These are phyloP conservation scores for Yarrowia sp. DNA, from an alignment of 805 yeast species.

Conservation along the genomic window DNA sequence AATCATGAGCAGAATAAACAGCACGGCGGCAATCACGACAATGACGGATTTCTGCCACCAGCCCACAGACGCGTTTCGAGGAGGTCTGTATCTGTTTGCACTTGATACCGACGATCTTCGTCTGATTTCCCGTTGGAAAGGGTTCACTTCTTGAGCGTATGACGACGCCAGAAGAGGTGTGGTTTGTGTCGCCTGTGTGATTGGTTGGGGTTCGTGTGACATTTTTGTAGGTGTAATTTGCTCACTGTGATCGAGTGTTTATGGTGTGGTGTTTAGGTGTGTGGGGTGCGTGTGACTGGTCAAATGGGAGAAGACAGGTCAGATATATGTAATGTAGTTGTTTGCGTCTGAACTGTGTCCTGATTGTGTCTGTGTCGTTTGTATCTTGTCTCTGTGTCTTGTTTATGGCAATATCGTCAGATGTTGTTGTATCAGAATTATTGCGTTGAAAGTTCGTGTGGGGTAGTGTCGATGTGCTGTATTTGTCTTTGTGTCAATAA, in stretches of 20 bases:
- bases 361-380: not conserved
- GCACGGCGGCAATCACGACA: conserved; percentile 1
- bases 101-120: conserved; percentile 21
- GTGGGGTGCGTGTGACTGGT: not conserved
- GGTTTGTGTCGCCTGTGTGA: conserved; percentile 9
- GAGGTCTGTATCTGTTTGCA: conserved; percentile 5
- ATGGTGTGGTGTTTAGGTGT: not conserved
- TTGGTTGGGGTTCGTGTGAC: conserved; percentile 17
- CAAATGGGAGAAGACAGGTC: no score
- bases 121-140: conserved; percentile 23
- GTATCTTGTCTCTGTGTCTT: not conserved
- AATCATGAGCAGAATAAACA: conserved; percentile 10
- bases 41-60: conserved; percentile 17
- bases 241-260: not conserved
- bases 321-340: no score
- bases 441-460: no score
- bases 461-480: no score
- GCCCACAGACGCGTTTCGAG: not conserved
- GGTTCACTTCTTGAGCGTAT: conserved; percentile 19
- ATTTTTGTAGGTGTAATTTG: not conserved
- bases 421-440: no score
- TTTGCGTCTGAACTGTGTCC: no score
- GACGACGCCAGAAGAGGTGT: conserved; percentile 11
- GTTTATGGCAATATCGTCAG: no score
- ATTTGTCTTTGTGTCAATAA: not conserved